Base-by-base conservation (phyloP, 176 grass and related monocot genomes). In the Eleusine indica region DNA sequence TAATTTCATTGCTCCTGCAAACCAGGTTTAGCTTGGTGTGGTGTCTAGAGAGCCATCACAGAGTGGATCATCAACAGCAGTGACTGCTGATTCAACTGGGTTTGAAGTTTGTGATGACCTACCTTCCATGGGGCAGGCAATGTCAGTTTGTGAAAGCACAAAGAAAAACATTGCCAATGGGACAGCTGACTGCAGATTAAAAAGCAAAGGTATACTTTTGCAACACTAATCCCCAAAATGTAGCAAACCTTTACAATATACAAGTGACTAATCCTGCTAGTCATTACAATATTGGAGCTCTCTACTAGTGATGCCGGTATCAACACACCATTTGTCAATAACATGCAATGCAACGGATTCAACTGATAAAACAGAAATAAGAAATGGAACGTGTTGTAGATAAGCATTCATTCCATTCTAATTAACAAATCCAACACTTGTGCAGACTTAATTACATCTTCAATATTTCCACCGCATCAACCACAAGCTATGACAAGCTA, bases 31-130 rank as follows among this genome's bases (percentile, higher is more conserved):
- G 74, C 69, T 82, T 14, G 71, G 78, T 64, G 41, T 78, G 8
- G 30, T 74, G 0, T 94, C 92, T 52, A 64, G 74, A 49, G 89
- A 94, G 41, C 92, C 92, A 61, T 94, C 92, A 38, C 87, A 94
- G 65, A 94, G 92, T 21, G 92, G 84, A 80, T 91, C 92, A 4
- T 94, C 89, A 14, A 87, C 78, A 54, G 89, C 87, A 53, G 63
- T 87, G 13, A 71, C 89, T 2, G 70, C 89, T 41, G 57, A 79
- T 32, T 91, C 92, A 76, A 62, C 81, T 21, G 85, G 89, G 66
- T 94, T 91, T 86, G 92, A 89, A 71, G 85, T 78, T 58, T 85
- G 84, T 65, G 92, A 91, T 85, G 87, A 87, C 9, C 64, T 81
- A 71, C 73, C 74, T 49, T 58, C 83, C 49, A 73, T 83, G 44